phyloP scores from a whole-genome alignment of 306 rosid species.

The Macrotyloma uniflorum region DNA sequence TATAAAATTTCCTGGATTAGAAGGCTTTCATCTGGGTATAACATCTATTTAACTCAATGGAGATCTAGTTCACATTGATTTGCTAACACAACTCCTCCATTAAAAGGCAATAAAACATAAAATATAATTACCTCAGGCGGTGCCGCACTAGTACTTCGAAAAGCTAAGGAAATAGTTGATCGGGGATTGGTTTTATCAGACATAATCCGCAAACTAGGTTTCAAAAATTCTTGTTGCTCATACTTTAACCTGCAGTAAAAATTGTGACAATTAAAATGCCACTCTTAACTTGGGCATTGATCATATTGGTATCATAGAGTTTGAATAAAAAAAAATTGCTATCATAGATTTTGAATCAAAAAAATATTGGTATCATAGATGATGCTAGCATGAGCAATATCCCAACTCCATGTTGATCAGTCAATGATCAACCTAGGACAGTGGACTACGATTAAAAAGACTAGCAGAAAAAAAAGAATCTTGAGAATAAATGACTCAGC shows the following conservation, averaged over 20 bases:
- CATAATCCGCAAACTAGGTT: constrained; percentile 84
- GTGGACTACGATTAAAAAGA: constrained; percentile 1
- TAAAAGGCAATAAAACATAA: constrained; percentile 28
- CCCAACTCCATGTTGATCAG: neutral
- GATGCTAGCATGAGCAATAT: constrained; percentile 21
- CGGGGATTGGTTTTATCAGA: constrained; percentile 46
- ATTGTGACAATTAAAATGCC: constrained; percentile 28
- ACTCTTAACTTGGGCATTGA: constrained; percentile 31
- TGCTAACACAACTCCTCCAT: constrained; percentile 16
- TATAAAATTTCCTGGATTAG: neutral
- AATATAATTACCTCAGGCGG: constrained; percentile 51
- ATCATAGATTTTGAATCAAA: too few relatives aligned
- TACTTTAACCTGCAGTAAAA: constrained; percentile 72
- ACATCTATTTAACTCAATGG: constrained; percentile 3
- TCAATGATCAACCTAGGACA: constrained; percentile 1
- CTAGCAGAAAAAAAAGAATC: neutral
- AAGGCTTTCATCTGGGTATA: constrained; percentile 2
- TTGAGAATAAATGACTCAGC: neutral
- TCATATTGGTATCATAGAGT: neutral
- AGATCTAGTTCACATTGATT: neutral
- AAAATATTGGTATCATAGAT: constrained; percentile 1
- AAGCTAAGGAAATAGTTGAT: constrained; percentile 62
- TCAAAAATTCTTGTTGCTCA: constrained; percentile 86
- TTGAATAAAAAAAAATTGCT: neutral
- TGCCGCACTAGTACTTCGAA: constrained; percentile 55